Evolutionary conservation across 1,284 basidiomycete genomes (phyloP), one percentile per base, ranked within the genome.

Genomic region (Boletus semigastroideus): DNA sequence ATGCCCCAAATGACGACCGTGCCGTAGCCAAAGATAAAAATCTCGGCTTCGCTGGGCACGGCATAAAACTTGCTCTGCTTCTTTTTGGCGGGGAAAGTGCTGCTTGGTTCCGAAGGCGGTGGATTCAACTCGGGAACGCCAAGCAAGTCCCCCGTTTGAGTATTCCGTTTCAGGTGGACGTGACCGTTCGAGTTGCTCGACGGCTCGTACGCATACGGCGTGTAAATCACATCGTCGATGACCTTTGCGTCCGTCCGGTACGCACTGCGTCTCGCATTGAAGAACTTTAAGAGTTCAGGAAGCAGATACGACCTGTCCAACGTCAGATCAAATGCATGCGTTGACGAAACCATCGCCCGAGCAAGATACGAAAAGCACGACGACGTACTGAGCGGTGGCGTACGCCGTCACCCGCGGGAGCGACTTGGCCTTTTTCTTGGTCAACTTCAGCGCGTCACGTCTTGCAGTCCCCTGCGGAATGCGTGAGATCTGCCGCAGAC

Each of bases 1-100:
- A 98, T 98, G 25, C 94, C 94, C 95, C 94, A 98, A 48, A 97
- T 90, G 20, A 98, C 94, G 33, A 97, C 90, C 1, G 88, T 90
- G 17, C 94, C 94, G 70, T 97, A 98, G 59, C 90, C 84, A 73
- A 98, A 98, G 58, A 97, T 75, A 71, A 96, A 98, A 53, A 95
- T 88, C 69, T 96, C 93, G 10, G 92, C 90, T 69, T 91, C 78
- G 62, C 81, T 77, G 48, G 84, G 75, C 46, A 82, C 74, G 39
- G 82, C 77, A 61, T 86, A 72, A 65, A 90, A 86, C 67, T 83
- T 85, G 68, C 77, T 83, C 62, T 75, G 77, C 67, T 78, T 80
- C 67, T 75, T 79, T 59, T 71, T 62, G 64, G 59, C 38, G 53
- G 63, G 44, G 63, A 61, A 30, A 68, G 68, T 71, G 46, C 68